Conservation (phyloP, 2,329 filamentous ascomycete species). For the Sclerotinia glacialis region DNA sequence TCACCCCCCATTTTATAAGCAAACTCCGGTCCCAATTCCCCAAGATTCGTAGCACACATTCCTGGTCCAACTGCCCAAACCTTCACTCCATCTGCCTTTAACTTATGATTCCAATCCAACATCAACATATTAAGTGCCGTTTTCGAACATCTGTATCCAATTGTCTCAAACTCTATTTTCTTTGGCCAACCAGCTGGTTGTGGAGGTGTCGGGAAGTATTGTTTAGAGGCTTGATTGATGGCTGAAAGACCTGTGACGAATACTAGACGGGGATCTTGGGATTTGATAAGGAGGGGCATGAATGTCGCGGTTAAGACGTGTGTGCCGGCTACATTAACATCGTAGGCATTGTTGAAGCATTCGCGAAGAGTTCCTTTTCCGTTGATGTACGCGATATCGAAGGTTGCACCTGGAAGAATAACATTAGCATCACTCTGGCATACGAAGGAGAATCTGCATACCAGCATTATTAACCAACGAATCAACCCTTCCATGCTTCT, state of each 20-base stretch:
- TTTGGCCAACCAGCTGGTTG: conserved; percentile 46
- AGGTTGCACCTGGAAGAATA: conserved; percentile 26
- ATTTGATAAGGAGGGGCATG: conserved; percentile 43
- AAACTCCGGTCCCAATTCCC: conserved; percentile 32
- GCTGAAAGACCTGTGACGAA: conserved; percentile 47
- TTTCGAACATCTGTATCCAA: conserved; percentile 46
- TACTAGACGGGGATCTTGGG: conserved; percentile 45
- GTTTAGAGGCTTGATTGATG: conserved; percentile 36
- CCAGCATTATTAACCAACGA: conserved; percentile 32
- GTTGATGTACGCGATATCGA: conserved; percentile 37
- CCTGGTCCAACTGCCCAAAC: conserved; percentile 50
- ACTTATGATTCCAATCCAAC: conserved; percentile 45
- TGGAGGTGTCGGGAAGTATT: conserved; percentile 27
- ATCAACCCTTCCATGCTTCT: conserved; percentile 27
- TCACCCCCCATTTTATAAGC: conserved; percentile 33
- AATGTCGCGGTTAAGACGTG: conserved; percentile 38
- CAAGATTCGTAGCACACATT: conserved; percentile 48
- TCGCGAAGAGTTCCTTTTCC: conserved; percentile 37
- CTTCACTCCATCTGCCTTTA: conserved; percentile 51
- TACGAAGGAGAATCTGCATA: conserved; percentile 21
- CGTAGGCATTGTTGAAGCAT: conserved; percentile 33
- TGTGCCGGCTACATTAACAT: conserved; percentile 39
- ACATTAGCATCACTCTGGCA: conserved; percentile 3
- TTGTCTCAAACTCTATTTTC: conserved; percentile 29
- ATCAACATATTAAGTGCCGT: conserved; percentile 50